phyloP scores from a whole-genome alignment of 129 eudicot genomes.

The Oenanthe sinensis region DNA sequence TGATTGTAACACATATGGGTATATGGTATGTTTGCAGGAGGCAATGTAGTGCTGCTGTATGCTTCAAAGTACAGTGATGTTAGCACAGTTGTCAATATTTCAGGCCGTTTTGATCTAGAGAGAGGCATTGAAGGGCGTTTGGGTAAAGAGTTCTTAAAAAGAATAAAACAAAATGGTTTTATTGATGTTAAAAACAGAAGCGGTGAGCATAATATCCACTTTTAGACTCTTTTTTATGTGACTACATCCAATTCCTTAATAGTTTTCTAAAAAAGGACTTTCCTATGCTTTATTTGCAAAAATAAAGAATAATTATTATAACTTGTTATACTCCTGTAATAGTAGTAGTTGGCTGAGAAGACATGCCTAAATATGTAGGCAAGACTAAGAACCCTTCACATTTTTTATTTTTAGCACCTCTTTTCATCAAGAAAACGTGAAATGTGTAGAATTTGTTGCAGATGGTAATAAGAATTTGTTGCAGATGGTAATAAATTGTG shows the following conservation, averaged over 20 bases:
- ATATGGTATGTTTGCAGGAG: constrained; percentile 36
- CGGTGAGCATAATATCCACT: constrained; percentile 23
- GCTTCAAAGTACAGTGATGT: constrained; percentile 50
- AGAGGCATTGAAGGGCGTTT: constrained; percentile 66
- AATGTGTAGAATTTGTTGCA: background rate
- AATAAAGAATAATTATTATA: no score
- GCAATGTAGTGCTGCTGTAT: constrained; percentile 68
- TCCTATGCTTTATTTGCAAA: background rate
- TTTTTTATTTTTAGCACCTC: background rate
- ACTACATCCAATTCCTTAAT: background rate
- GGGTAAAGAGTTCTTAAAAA: constrained; percentile 52
- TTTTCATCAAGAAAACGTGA: background rate
- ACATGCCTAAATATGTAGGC: no score
- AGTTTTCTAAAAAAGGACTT: background rate
- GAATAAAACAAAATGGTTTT: constrained; percentile 39
- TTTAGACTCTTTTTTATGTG: background rate
- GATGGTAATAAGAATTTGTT: background rate
- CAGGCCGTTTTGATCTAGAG: constrained; percentile 59
- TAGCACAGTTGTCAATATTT: constrained; percentile 44
- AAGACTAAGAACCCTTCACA: background rate
- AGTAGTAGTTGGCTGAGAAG: no score
- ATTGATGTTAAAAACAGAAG: constrained; percentile 46
- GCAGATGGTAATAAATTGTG: background rate
- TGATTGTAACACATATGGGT: constrained; percentile 9
- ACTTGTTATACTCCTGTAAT: background rate